Percentiles rank a stretch among this genome's conserved stretches.
phyloP scores from a whole-genome alignment of 2,329 filamentous ascomycete genomes.

The Aquanectria penicillioides region DNA sequence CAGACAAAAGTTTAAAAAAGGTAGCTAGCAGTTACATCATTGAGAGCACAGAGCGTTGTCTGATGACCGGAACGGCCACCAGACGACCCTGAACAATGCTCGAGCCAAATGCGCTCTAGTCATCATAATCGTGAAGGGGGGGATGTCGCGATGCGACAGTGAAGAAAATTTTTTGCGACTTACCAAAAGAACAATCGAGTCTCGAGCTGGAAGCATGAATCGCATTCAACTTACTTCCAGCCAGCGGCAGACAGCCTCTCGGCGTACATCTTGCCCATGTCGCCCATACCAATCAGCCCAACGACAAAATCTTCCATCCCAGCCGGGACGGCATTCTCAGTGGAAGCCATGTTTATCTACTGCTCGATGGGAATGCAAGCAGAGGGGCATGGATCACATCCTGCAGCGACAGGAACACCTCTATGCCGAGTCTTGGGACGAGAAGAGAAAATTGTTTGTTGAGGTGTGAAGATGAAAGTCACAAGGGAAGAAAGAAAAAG shows the following conservation, averaged over 20 bases:
- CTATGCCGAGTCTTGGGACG: slow-evolving; percentile 24
- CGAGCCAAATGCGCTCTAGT: slow-evolving; percentile 99
- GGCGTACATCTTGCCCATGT: slow-evolving; percentile 99
- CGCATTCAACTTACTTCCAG: slow-evolving; percentile 78
- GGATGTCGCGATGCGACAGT: slow-evolving; percentile 5
- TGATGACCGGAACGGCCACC: slow-evolving; percentile 81
- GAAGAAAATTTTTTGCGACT: slow-evolving; percentile 31
- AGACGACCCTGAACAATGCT: slow-evolving; percentile 79
- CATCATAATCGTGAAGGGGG: slow-evolving; percentile 75
- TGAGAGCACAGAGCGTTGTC: slow-evolving; percentile 73
- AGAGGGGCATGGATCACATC: slow-evolving; percentile 41
- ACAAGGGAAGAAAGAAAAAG: slow-evolving; percentile 37
- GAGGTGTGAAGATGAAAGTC: slow-evolving; percentile 26
- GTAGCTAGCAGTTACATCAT: slow-evolving; percentile 99
- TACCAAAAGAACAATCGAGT: slow-evolving; percentile 27
- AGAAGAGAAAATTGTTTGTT: slow-evolving; percentile 20
- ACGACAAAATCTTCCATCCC: slow-evolving; percentile 78
- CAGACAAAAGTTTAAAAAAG: slow-evolving; percentile 85
- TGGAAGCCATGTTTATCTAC: slow-evolving; percentile 44
- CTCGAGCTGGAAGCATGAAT: slow-evolving; percentile 25
- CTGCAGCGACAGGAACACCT: slow-evolving; percentile 27
- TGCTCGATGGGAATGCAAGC: slow-evolving; percentile 36
- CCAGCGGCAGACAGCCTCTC: slow-evolving; percentile 87
- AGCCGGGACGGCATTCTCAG: slow-evolving; percentile 43
- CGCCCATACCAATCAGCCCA: slow-evolving; percentile 98